Base-by-base conservation (phyloP, 768 basidiomycete species). In the Wakefieldia striispora region DNA sequence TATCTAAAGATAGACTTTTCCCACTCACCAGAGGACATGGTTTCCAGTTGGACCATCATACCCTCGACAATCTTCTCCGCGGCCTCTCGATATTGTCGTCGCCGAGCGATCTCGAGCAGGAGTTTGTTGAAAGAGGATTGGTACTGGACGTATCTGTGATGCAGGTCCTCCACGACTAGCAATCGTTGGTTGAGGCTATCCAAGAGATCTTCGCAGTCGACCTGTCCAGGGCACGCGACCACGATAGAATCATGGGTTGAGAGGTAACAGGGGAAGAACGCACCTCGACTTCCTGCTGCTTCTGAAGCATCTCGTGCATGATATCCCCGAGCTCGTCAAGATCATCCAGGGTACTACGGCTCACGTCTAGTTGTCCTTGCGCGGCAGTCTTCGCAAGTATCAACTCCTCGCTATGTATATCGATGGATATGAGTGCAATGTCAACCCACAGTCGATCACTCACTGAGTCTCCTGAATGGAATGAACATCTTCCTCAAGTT, bases 311-410 rank as follows among this genome's bases (percentile, higher is more conserved):
- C 45, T 85, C 84, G 0, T 74, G 72, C 83, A 92, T 89, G 44
- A 90, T 87, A 17, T 86, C 82, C 2, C 83, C 90, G 4, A 92
- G 75, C 56, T 86, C 83, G 40, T 91, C 88, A 17, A 92, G 73
- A 57, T 88, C 80, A 43, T 82, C 76, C 24, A 92, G 66, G 13
- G 74, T 76, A 29, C 58, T 67, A 13, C 69, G 61, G 19, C 85
- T 77, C 35, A 74, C 71, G 17, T 77, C 72, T 9, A 89, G 56
- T 54, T 78, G 76, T 45, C 73, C 71, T 52, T 75, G 73, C 11
- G 73, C 70, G 5, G 63, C 58, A 13, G 69, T 67, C 53, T 79
- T 80, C 4, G 72, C 70, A 14, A 70, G 59, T 10, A 69, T 53
- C 21, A 91, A 64, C 34, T 77, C 69, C 43, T 79, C 73, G 51